phyloP scores from a whole-genome alignment of 2,329 filamentous ascomycete genomes.

The Tolypocladium cylindrosporum region DNA sequence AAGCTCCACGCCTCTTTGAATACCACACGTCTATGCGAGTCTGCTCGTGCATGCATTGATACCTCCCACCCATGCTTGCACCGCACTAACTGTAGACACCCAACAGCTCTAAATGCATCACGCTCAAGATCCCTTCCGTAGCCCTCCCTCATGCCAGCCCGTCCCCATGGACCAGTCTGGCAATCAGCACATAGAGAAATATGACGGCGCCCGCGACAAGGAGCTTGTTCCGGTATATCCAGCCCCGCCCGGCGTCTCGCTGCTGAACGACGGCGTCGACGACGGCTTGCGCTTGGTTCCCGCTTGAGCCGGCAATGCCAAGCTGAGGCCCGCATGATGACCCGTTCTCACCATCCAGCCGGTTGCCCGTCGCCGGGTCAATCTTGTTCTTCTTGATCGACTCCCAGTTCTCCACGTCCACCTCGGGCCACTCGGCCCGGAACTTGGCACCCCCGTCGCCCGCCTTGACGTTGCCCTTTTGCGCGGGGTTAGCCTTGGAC shows the following conservation, averaged over 20 bases:
- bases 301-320: slow-evolving; percentile 49
- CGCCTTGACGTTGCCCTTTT: slow-evolving; percentile 74
- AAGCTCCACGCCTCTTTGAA: no score
- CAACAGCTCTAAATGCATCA: background rate
- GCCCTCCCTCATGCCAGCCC: slow-evolving; percentile 11
- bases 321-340: slow-evolving; percentile 42
- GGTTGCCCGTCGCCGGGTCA: slow-evolving; percentile 64
- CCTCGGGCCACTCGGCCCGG: slow-evolving; percentile 75
- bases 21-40: background rate
- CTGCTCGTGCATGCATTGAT: background rate
- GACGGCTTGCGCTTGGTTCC: slow-evolving; percentile 56
- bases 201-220: slow-evolving; percentile 59
- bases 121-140: background rate
- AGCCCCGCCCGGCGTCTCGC: slow-evolving; percentile 73
- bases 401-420: slow-evolving; percentile 81
- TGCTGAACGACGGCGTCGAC: slow-evolving; percentile 69
- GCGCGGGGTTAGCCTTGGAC: slow-evolving; percentile 37
- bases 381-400: slow-evolving; percentile 83
- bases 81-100: background rate
- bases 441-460: slow-evolving; percentile 93
- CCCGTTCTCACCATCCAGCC: slow-evolving; percentile 37
- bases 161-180: slow-evolving; percentile 55
- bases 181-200: slow-evolving; percentile 75
- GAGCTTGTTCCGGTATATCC: slow-evolving; percentile 72
- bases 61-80: background rate